Conservation (phyloP, 176 grass and related monocot species). For the Avena atlantica region DNA sequence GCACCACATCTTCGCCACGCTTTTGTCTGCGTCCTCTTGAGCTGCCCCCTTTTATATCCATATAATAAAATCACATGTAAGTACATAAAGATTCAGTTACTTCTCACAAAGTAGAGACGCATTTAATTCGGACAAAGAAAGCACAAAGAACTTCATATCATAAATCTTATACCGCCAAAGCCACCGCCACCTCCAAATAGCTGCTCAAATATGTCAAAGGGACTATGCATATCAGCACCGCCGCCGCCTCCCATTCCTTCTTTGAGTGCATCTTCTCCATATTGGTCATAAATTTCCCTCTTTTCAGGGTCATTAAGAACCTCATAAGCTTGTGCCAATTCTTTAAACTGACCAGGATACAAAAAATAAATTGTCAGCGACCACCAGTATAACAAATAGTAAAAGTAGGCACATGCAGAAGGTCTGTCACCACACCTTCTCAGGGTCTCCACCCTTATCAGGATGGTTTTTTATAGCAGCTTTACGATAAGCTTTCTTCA, state of each 20-base stretch:
- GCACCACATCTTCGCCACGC: slow-evolving; percentile 81
- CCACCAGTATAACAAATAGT: background rate
- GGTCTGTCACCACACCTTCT: slow-evolving; percentile 60
- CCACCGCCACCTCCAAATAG: slow-evolving; percentile 59
- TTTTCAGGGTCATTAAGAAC: slow-evolving; percentile 95
- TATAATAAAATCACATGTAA: slow-evolving; percentile 37
- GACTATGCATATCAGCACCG: slow-evolving; percentile 66
- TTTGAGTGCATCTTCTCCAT: slow-evolving; percentile 96
- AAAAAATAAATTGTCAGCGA: background rate
- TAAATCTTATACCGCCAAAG: slow-evolving; percentile 64
- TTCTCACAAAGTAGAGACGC: background rate
- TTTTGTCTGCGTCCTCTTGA: slow-evolving; percentile 85
- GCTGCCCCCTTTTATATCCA: slow-evolving; percentile 64
- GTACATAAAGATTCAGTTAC: background rate
- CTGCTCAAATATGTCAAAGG: slow-evolving; percentile 94
- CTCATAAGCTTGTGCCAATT: slow-evolving; percentile 93
- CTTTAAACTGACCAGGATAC: slow-evolving; percentile 73
- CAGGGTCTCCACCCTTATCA: slow-evolving; percentile 94
- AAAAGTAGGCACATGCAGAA: slow-evolving; percentile 14
- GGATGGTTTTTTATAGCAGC: slow-evolving; percentile 94
- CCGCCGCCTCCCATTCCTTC: slow-evolving; percentile 90
- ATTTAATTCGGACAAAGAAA: background rate
- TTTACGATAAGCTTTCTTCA: slow-evolving; percentile 93
- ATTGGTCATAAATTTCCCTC: slow-evolving; percentile 88
- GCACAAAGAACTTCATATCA: background rate